phyloP scores from a whole-genome alignment of 2,329 filamentous ascomycete species.

The Myriosclerotinia duriaeana region DNA sequence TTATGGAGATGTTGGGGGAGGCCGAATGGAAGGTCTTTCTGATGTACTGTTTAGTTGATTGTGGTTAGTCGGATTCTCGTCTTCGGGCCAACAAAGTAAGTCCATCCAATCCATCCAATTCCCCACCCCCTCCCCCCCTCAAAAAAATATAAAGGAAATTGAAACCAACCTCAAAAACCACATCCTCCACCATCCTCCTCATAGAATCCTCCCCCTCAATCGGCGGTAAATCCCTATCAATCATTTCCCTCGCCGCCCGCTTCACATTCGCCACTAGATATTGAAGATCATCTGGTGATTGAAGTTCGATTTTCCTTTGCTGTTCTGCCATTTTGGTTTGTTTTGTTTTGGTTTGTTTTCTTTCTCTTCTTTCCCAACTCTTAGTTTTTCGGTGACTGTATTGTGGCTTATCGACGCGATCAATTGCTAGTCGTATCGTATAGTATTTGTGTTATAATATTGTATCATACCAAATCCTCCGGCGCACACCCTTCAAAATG shows the following conservation, averaged over 20 bases:
- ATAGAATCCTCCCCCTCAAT: constrained; percentile 60
- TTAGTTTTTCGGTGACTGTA: too few relatives aligned
- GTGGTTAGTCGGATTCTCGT: neutral
- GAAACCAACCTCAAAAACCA: constrained; percentile 56
- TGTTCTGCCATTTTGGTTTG: constrained; percentile 37
- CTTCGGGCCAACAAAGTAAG: too few relatives aligned
- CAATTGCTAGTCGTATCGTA: too few relatives aligned
- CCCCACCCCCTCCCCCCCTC: neutral
- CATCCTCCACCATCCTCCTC: constrained; percentile 56
- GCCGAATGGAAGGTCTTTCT: constrained; percentile 58
- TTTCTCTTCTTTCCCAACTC: neutral
- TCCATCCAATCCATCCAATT: neutral
- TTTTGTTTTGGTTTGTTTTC: neutral
- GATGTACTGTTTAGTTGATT: constrained; percentile 53
- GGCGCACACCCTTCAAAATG: too few relatives aligned
- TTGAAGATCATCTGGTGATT: constrained; percentile 69
- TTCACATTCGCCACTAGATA: constrained; percentile 70
- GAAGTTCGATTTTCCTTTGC: constrained; percentile 77
- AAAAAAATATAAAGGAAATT: neutral
- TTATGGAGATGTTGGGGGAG: constrained; percentile 60
- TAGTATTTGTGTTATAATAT: too few relatives aligned
- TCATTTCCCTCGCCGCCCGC: constrained; percentile 63
- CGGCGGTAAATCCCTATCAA: constrained; percentile 67
- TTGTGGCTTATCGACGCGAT: too few relatives aligned
- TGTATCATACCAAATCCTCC: too few relatives aligned